A percentile compares a stretch with the other conserved stretches of the same genome.
These are phyloP conservation scores for Chlamydomonas reinhardtii DNA, from an alignment of 163 green algal species.

Conservation along the genomic window DNA sequence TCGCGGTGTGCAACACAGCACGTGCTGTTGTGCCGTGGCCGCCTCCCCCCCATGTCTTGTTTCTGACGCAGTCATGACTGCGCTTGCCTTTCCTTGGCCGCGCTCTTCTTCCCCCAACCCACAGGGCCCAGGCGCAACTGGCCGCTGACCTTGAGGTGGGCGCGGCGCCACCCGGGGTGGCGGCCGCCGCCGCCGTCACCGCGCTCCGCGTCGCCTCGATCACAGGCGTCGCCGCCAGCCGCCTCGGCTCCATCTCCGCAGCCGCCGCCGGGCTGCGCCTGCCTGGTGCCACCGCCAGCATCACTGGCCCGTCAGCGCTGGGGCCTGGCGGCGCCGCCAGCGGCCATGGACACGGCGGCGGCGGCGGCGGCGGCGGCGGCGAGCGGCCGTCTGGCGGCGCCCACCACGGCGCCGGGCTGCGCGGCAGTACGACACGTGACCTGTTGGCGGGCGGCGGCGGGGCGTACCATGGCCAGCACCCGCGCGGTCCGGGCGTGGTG, in stretches of 20 bases:
- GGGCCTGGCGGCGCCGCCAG: neutral
- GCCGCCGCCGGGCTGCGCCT: neutral
- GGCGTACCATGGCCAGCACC: slow-evolving; percentile 44
- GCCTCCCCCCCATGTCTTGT: no score
- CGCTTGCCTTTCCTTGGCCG: no score
- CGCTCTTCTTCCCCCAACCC: neutral
- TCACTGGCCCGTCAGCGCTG: neutral
- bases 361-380: neutral
- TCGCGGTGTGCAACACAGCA: no score
- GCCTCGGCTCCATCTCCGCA: neutral
- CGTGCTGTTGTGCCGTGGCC: no score
- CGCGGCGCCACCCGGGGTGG: neutral
- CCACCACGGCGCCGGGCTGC: neutral
- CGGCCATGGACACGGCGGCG: neutral
- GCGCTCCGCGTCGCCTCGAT: slow-evolving; percentile 33
- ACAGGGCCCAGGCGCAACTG: neutral
- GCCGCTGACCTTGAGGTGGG: neutral
- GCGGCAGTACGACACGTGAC: neutral
- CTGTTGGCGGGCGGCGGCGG: neutral
- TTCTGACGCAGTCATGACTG: no score
- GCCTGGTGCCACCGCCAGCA: neutral
- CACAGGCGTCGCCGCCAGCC: neutral
- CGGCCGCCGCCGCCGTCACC: neutral
- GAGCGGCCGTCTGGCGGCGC: neutral
- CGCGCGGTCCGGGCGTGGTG: slow-evolving; percentile 1